phyloP scores from a whole-genome alignment of 306 rosid genomes.

The Corylus avellana region DNA sequence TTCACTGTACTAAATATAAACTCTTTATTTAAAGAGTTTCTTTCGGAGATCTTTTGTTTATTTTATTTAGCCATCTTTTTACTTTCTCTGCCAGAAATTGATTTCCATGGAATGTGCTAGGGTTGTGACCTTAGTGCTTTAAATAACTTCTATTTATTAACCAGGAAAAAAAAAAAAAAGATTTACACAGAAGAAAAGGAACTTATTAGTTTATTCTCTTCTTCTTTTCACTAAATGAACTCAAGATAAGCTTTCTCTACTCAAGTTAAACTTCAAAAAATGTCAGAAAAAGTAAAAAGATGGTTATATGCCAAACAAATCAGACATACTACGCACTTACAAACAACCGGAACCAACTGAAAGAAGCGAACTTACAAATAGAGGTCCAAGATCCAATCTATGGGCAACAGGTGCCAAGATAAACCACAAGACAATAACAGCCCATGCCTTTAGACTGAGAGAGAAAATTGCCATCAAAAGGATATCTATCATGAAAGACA shows the following conservation, averaged over 20 bases:
- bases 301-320: neutral
- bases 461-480: slow-evolving; percentile 85
- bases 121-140: neutral
- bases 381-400: slow-evolving; percentile 83
- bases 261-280: neutral
- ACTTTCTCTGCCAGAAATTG: neutral
- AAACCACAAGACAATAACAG: slow-evolving; percentile 74
- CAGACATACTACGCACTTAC: neutral
- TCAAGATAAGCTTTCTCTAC: neutral
- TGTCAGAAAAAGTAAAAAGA: neutral
- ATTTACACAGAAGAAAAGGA: neutral
- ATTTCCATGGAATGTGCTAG: neutral
- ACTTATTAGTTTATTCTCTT: neutral
- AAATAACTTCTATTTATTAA: no score
- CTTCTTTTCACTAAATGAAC: neutral
- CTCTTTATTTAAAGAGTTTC: no score
- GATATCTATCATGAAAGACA: slow-evolving; percentile 61
- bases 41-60: no score
- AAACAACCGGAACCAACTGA: slow-evolving; percentile 10
- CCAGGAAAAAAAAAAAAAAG: no score
- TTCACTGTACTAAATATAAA: neutral
- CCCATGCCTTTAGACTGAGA: slow-evolving; percentile 82
- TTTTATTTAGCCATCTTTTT: no score
- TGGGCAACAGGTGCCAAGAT: slow-evolving; percentile 88
- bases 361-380: slow-evolving; percentile 63